phyloP scores from a whole-genome alignment of 2,329 filamentous ascomycete species.

The Pyrenochaeta sp. region DNA sequence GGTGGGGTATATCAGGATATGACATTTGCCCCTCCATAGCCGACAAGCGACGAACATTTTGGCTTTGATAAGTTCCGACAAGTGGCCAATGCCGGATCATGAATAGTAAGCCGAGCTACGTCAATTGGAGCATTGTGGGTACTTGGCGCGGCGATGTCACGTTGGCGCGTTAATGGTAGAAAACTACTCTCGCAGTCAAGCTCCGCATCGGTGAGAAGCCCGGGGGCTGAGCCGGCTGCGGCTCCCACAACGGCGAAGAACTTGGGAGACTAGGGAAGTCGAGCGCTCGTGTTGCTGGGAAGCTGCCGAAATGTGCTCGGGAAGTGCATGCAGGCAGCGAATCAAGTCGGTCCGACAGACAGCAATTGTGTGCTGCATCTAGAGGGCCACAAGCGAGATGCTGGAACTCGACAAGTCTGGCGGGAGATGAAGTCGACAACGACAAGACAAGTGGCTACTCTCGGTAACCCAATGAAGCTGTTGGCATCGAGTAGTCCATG shows the following conservation, averaged over 20 bases:
- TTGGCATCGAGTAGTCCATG: too few relatives aligned
- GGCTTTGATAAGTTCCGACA: conserved; percentile 10
- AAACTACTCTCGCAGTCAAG: conserved; percentile 20
- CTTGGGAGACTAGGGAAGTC: conserved; percentile 7
- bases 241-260: conserved; percentile 28
- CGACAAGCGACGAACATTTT: conserved; percentile 22
- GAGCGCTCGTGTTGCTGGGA: background rate
- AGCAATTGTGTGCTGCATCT: background rate
- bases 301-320: background rate
- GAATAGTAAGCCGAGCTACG: conserved; percentile 23
- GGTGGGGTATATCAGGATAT: conserved; percentile 28
- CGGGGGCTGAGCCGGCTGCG: conserved; percentile 22
- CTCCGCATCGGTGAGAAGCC: conserved; percentile 29
- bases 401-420: too few relatives aligned
- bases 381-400: too few relatives aligned
- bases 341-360: background rate
- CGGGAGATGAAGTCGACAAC: too few relatives aligned
- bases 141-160: conserved; percentile 17
- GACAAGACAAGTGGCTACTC: too few relatives aligned
- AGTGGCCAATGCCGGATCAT: conserved; percentile 34
- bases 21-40: conserved; percentile 21
- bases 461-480: too few relatives aligned
- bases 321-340: background rate
- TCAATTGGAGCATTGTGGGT: conserved; percentile 25
- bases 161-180: conserved; percentile 18